Evolutionary conservation across 2,329 filamentous ascomycete species (phyloP).

Genomic region (Aspergillus vadensis): DNA sequence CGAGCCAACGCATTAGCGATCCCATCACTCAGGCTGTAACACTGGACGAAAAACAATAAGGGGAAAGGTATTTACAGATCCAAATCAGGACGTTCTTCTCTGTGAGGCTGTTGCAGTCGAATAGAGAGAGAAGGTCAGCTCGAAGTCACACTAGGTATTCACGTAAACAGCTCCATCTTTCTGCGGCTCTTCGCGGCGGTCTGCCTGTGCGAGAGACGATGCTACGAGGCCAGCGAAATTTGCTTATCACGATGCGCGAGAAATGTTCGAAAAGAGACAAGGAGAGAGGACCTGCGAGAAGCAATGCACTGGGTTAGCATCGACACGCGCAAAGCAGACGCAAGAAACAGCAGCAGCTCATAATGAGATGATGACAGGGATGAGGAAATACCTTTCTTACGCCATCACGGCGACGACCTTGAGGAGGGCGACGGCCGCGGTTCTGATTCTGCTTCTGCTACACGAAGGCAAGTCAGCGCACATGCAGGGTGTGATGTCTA

Average conservation of each 20-base stretch:
- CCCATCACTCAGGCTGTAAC: background rate
- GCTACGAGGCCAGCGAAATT: constrained; percentile 31
- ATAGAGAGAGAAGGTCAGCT: constrained; percentile 47
- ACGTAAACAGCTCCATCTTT: constrained; percentile 37
- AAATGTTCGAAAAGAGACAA: constrained; percentile 38
- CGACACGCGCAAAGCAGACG: background rate
- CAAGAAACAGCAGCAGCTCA: background rate
- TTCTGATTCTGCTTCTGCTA: constrained; percentile 26
- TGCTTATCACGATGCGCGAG: constrained; percentile 42
- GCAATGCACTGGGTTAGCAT: constrained; percentile 15
- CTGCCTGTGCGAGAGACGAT: constrained; percentile 27
- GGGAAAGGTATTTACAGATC: constrained; percentile 42
- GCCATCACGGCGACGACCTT: constrained; percentile 70
- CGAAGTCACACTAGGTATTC: constrained; percentile 42
- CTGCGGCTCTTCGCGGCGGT: constrained; percentile 31
- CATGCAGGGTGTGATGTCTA: background rate
- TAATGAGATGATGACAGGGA: background rate
- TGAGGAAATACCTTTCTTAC: constrained; percentile 74
- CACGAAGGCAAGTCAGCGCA: constrained; percentile 22
- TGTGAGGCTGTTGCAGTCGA: constrained; percentile 47
- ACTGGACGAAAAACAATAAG: background rate
- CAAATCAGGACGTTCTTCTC: constrained; percentile 49
- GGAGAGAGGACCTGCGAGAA: constrained; percentile 48
- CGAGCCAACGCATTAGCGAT: constrained; percentile 6
- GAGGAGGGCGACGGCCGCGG: constrained; percentile 43